These are phyloP conservation scores for Aspergillus sp. DNA, from an alignment of 2,329 filamentous ascomycete genomes.

Conservation along the genomic window DNA sequence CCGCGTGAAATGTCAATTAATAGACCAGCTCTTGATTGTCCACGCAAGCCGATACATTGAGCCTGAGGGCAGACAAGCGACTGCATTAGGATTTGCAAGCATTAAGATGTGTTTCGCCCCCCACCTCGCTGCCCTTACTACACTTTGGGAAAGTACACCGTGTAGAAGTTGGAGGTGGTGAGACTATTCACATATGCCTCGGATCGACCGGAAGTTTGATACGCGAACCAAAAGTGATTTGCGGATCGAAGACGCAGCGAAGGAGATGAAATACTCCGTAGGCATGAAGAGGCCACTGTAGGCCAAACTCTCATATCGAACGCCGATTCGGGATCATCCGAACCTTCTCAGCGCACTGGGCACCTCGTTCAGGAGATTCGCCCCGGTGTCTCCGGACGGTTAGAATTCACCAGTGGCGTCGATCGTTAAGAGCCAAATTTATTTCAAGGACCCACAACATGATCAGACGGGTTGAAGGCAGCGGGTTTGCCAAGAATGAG, in stretches of 20 bases:
- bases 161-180: not conserved
- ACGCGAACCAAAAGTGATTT: not conserved
- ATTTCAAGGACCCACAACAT: constrained; percentile 2
- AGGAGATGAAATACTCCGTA: not conserved
- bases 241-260: not conserved
- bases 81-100: not conserved
- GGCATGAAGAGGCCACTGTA: not conserved
- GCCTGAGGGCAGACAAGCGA: not conserved
- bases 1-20: not conserved
- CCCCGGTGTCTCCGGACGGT: constrained; percentile 2
- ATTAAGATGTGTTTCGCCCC: not conserved
- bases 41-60: not conserved
- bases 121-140: not conserved
- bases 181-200: not conserved
- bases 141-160: not conserved
- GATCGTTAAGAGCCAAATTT: constrained; percentile 1
- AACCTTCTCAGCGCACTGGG: constrained; percentile 2
- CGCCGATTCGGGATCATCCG: constrained; percentile 13
- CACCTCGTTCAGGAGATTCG: not conserved
- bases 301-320: not conserved
- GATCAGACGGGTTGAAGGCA: not conserved
- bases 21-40: not conserved
- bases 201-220: not conserved
- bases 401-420: not conserved
- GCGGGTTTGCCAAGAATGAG: constrained; percentile 5